Conservation (phyloP, 768 basidiomycete species). For the Trichaptum fuscoviolaceum region DNA sequence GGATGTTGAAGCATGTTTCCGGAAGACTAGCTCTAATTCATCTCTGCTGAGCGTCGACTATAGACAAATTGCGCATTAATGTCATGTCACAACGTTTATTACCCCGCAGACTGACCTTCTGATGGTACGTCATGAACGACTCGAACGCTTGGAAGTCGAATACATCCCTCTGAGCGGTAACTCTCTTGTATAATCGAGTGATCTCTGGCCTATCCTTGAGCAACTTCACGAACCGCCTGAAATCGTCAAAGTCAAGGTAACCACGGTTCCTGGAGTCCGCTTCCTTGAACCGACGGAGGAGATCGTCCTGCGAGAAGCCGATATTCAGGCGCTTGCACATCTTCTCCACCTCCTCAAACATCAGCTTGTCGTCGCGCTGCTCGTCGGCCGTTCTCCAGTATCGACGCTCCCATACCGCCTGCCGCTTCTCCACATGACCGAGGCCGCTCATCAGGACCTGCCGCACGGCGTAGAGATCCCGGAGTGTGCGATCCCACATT, state of each 20-base stretch:
- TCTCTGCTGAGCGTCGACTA: conserved; percentile 26
- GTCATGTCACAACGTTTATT: background rate
- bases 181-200: conserved; percentile 51
- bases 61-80: background rate
- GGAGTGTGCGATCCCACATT: conserved; percentile 61
- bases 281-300: conserved; percentile 59
- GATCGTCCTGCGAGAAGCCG: conserved; percentile 45
- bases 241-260: conserved; percentile 71
- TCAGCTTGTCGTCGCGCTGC: conserved; percentile 53
- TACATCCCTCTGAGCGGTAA: conserved; percentile 29
- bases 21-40: conserved; percentile 33
- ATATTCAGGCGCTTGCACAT: conserved; percentile 70
- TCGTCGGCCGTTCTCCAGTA: conserved; percentile 76
- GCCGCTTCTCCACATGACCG: conserved; percentile 56
- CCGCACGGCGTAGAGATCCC: conserved; percentile 57
- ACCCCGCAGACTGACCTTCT: conserved; percentile 35
- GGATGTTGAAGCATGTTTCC: conserved; percentile 26
- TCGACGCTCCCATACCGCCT: conserved; percentile 72
- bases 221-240: conserved; percentile 75
- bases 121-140: conserved; percentile 44
- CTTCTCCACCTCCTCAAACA: conserved; percentile 66
- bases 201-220: conserved; percentile 85
- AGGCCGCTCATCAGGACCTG: conserved; percentile 66
- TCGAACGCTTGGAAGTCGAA: conserved; percentile 38
- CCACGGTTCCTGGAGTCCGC: conserved; percentile 53